These are phyloP conservation scores for Acephala macrosclerotiorum DNA, from an alignment of 2,329 filamentous ascomycete species.

Conservation along the genomic window DNA sequence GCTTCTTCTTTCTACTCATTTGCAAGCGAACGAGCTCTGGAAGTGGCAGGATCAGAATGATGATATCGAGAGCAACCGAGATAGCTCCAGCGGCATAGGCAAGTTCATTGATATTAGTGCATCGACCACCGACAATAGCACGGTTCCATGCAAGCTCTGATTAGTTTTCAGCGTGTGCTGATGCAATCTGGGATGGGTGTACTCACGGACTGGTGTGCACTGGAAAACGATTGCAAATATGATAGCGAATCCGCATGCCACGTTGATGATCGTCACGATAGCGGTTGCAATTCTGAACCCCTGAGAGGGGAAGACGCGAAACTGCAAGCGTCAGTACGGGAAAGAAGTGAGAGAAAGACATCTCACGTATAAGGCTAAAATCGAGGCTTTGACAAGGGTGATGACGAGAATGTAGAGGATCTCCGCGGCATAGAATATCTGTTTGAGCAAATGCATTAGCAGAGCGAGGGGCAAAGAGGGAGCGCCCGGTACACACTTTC, in stretches of 20 bases:
- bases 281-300: constrained; percentile 14
- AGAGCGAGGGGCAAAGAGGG: neutral
- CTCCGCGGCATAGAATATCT: constrained; percentile 30
- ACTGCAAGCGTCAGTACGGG: constrained; percentile 13
- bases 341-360: neutral
- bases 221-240: constrained; percentile 31
- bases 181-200: neutral
- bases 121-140: constrained; percentile 45
- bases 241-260: constrained; percentile 22
- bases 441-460: neutral
- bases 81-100: constrained; percentile 72
- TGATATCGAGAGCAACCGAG: constrained; percentile 73
- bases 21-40: constrained; percentile 68
- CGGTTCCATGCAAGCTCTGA: constrained; percentile 30
- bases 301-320: constrained; percentile 28
- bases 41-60: constrained; percentile 70
- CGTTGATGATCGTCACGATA: constrained; percentile 12
- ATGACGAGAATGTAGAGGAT: constrained; percentile 27
- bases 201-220: constrained; percentile 33
- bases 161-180: constrained; percentile 5
- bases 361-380: constrained; percentile 33
- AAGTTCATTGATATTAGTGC: constrained; percentile 68
- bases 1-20: constrained; percentile 69
- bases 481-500: constrained; percentile 25
- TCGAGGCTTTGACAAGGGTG: constrained; percentile 29